Evolutionary conservation across 2,329 filamentous ascomycete genomes (phyloP), one percentile per base, ranked within the genome.

Genomic region (Xylaria sp.): DNA sequence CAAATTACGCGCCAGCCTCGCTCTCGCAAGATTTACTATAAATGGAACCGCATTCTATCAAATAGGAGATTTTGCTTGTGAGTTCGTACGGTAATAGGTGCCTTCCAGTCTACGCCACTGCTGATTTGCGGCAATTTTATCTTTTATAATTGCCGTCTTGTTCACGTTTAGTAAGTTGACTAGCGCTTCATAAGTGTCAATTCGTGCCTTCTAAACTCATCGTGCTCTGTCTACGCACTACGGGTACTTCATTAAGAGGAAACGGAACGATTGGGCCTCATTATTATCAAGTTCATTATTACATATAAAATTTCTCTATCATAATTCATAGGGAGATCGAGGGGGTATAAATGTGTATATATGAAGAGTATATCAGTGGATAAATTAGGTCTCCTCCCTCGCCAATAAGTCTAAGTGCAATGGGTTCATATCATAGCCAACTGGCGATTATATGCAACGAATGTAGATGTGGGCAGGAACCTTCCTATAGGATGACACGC

Each of bases 401-500:
- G 3, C 41, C 6, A 28, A n/a, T 25, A 18, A 55, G 23, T 44
- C 23, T 46, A 63, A 55, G 55, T 48, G 50, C 23, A 55, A 41
- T 15, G 13, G 28, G 25, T 55, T 32, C 9, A 46, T 62, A 62
- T 51, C 41, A 65, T 52, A 32, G 25, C 60, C 13, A 8, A 23
- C 15, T 12, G 52, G 41, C 44, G 56, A 39, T 13, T 58, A 63
- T 63, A 65, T 65, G 54, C 62, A 65, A 46, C n/a, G 54, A 58
- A 51, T 23, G 54, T 64, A 39, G 3, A 50, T 64, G 51, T 23
- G 15, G 39, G 41, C n/a, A 20, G 28, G 28, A 39, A 34, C 2
- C 37, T 25, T 50, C 28, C 18, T 5, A 18, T 34, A 18, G 28
- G 4, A 25, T 3, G 4, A 41, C 5, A 15, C 0, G 1, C 28